Conservation (phyloP, 768 basidiomycete genomes). For the Mycena venus region DNA sequence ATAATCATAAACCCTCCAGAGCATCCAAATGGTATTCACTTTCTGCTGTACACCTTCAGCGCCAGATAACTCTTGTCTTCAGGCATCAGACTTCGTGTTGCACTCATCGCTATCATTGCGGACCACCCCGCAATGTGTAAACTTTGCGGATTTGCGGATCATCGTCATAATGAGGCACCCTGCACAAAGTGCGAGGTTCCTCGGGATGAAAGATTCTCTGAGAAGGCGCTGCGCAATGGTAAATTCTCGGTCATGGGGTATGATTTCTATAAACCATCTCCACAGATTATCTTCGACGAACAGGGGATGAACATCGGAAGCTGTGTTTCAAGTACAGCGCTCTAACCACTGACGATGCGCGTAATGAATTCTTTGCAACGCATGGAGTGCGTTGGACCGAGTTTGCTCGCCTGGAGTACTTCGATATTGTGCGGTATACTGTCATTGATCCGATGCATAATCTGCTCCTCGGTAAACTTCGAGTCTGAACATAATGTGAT, state of each 20-base stretch:
- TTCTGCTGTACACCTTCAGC: neutral
- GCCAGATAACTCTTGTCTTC: neutral
- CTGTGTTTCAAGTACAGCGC: neutral
- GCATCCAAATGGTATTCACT: constrained; percentile 36
- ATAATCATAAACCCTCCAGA: constrained; percentile 28
- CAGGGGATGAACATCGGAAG: neutral
- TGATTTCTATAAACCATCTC: neutral
- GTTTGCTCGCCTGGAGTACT: constrained; percentile 38
- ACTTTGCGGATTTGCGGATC: constrained; percentile 41
- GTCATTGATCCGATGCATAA: constrained; percentile 33
- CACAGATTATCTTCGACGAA: neutral
- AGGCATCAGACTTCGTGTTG: constrained; percentile 34
- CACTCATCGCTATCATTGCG: constrained; percentile 41
- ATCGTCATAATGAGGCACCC: constrained; percentile 38
- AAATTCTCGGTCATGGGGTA: neutral
- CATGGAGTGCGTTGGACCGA: constrained; percentile 37
- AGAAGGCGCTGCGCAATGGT: constrained; percentile 31
- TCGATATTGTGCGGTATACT: constrained; percentile 34
- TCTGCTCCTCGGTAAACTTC: constrained; percentile 18
- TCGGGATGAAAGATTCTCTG: constrained; percentile 28
- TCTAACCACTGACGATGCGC: neutral
- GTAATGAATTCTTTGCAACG: constrained; percentile 24
- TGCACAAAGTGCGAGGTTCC: constrained; percentile 42
- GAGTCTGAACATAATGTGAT: neutral
- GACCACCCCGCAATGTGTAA: constrained; percentile 47